Base-by-base conservation (phyloP, 164 flowering plant genomes). In the Chimonanthus praecox region DNA sequence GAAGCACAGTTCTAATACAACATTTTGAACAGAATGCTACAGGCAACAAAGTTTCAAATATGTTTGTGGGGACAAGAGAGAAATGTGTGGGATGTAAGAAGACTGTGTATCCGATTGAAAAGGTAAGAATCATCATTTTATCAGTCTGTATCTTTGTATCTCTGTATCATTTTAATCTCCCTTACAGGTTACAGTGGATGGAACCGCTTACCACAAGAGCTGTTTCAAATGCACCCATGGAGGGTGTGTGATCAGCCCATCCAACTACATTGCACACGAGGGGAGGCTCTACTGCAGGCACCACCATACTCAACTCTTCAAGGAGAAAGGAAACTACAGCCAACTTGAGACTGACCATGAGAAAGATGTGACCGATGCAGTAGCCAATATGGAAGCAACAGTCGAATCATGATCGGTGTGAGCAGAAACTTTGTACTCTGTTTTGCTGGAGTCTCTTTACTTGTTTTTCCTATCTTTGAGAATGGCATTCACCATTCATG, bases 211-310 rank as follows among this genome's bases (percentile, higher is more conserved):
- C 83, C 98, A 94, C 82, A 89, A 74, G 87, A 85, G 87, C 82
- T 94, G 98, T 79, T 94, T 94, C 89, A 94, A 89, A 76, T 94
- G 98, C 82, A 86, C 79, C 70, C 89, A 87, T 80, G 98, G 98
- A 80, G 98, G 97, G 1, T 94, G 98, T 68, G 81, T 82, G 2
- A 94, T 94, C 47, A 94, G 96, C 77, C 94, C 97, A 51, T 92
- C 98, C 33, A 94, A 87, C 84, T 94, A 92, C 82, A 88, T 94
- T 58, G 96, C 96, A 64, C 97, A 92, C 47, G 94, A n/a, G n/a
- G 94, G 94, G 16, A 85, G 84, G 15, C 90, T 93, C 54, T 91
- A 90, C 85, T 90, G 95, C 88, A 90, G 83, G 76, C 97, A 93
- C 83, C 98, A 91, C 81, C 97, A 93, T 73, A 78, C 78, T 73